These are phyloP conservation scores for Colletotrichum cordylinicola DNA, from an alignment of 2,329 filamentous ascomycete genomes.

Conservation along the genomic window DNA sequence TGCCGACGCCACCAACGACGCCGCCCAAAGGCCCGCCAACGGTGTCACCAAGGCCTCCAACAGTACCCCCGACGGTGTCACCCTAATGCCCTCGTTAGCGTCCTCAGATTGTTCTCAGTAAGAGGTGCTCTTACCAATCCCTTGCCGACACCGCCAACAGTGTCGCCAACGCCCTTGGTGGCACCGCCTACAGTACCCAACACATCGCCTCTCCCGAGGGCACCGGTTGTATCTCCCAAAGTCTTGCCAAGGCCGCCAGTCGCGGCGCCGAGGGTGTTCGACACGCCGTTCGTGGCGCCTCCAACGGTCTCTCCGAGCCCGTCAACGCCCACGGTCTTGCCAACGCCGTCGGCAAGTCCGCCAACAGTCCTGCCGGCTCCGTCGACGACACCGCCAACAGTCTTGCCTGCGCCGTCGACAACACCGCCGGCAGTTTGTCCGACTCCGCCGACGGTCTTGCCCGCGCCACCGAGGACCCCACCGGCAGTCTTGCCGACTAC, in stretches of 20 bases:
- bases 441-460: slow-evolving; percentile 2
- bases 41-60: slow-evolving; percentile 14
- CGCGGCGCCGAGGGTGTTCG: slow-evolving; percentile 9
- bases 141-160: slow-evolving; percentile 17
- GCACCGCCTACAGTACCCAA: slow-evolving; percentile 11
- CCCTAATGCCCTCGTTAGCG: not conserved
- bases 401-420: not conserved
- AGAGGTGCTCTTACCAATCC: not conserved
- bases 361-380: not conserved
- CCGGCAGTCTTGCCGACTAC: slow-evolving; percentile 4
- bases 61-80: slow-evolving; percentile 12
- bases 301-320: not conserved
- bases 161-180: slow-evolving; percentile 6
- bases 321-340: not conserved
- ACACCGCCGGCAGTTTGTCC: slow-evolving; percentile 1
- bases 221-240: slow-evolving; percentile 2
- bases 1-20: slow-evolving; percentile 16
- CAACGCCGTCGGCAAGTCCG: not conserved
- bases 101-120: not conserved
- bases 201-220: slow-evolving; percentile 7
- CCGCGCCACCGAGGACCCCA: not conserved
- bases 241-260: slow-evolving; percentile 11
- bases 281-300: slow-evolving; percentile 1
- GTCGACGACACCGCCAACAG: not conserved
- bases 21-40: slow-evolving; percentile 14